A percentile compares a stretch with the other conserved stretches of the same genome.
Conservation (phyloP, 2,329 filamentous ascomycete species). For the Nectriaceae sp. region DNA sequence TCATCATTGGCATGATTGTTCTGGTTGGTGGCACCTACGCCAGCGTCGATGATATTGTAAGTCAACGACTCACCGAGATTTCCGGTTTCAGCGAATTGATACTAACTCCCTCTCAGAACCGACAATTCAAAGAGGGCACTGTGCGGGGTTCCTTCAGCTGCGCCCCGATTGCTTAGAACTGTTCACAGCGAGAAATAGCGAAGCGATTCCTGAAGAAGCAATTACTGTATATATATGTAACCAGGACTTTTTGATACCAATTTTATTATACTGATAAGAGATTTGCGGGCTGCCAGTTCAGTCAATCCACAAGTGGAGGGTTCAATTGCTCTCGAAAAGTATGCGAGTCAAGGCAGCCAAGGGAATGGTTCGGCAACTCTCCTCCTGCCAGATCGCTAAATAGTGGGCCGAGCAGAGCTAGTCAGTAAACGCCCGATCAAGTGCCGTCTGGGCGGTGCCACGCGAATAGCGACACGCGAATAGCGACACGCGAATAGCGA, state of each 20-base stretch:
- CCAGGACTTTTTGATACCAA: background rate
- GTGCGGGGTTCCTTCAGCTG: constrained; percentile 33
- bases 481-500: no score
- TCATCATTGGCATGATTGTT: constrained; percentile 34
- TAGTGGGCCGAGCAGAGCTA: no score
- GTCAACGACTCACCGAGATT: constrained; percentile 5
- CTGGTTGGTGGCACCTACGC: constrained; percentile 37
- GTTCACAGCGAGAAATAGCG: constrained; percentile 13
- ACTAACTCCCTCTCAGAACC: constrained; percentile 18
- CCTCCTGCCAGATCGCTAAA: no score
- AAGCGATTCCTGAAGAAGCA: background rate
- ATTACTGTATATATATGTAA: background rate
- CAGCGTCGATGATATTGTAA: constrained; percentile 34
- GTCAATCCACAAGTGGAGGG: background rate
- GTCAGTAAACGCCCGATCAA: no score
- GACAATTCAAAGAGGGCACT: constrained; percentile 27
- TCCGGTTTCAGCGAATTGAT: constrained; percentile 4
- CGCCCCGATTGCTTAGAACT: constrained; percentile 27
- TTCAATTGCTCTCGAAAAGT: background rate
- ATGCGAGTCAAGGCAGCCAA: background rate
- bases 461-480: no score
- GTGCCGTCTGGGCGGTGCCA: no score
- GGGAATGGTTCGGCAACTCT: no score
- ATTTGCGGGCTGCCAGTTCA: no score
- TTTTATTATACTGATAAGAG: background rate